Percentiles rank a stretch among this genome's conserved stretches.
Evolutionary conservation across 495 filamentous ascomycete genomes (phyloP).

Genomic region (Amphirosellinia nigrospora): DNA sequence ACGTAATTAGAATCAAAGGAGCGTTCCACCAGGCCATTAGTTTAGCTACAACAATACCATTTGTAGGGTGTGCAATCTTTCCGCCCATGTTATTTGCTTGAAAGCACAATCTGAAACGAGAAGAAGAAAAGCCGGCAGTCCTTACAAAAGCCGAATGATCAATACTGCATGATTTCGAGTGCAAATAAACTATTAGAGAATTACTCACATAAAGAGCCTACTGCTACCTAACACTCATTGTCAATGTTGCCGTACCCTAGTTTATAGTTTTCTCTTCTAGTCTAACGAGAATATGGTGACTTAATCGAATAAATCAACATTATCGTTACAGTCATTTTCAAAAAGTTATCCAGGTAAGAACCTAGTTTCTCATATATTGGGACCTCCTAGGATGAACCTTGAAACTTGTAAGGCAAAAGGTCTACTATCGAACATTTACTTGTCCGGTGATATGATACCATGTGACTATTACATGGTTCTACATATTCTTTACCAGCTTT

Average conservation of each 20-base stretch:
- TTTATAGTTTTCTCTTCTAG: not conserved
- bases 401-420: too few species aligned
- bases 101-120: not conserved
- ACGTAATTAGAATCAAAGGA: conserved; percentile 13
- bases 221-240: not conserved
- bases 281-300: not conserved
- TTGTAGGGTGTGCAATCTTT: not conserved
- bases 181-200: too few species aligned
- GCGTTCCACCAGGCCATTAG: not conserved
- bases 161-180: not conserved
- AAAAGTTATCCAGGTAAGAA: not conserved
- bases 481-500: too few species aligned
- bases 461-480: too few species aligned
- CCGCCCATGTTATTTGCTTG: not conserved
- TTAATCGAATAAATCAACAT: not conserved
- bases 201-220: not conserved
- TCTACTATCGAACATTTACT: too few species aligned
- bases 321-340: not conserved
- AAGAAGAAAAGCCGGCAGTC: not conserved
- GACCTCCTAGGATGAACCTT: too few species aligned
- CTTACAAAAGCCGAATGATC: not conserved
- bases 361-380: too few species aligned
- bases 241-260: too few species aligned
- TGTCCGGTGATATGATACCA: too few species aligned
- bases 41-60: not conserved